phyloP scores from a whole-genome alignment of 805 yeast genomes.

The Cyberlindnera misumaiensis region DNA sequence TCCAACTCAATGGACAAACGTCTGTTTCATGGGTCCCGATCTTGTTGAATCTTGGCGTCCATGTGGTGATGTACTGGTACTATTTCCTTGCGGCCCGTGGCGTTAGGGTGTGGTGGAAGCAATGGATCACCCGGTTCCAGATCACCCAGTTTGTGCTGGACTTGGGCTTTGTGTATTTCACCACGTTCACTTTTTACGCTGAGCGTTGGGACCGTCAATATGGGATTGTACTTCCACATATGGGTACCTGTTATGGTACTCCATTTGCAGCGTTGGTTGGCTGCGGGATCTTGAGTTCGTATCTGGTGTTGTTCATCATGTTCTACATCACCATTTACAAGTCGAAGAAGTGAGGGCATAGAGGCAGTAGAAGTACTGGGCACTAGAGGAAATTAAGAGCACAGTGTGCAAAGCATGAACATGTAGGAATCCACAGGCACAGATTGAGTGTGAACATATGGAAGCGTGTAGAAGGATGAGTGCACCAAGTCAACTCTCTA shows the following conservation, averaged over 20 bases:
- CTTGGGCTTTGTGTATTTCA: constrained; percentile 69
- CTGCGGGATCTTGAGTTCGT: constrained; percentile 78
- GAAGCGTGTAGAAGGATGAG: no score
- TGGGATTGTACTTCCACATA: constrained; percentile 56
- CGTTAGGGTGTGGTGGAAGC: constrained; percentile 86
- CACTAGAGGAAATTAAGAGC: no score
- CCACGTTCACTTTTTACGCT: constrained; percentile 82
- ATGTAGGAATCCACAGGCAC: no score
- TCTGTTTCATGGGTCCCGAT: constrained; percentile 82
- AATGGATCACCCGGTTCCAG: constrained; percentile 84
- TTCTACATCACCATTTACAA: constrained; percentile 87
- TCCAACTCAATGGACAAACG: constrained; percentile 70
- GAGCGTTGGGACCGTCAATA: constrained; percentile 42
- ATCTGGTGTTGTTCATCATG: constrained; percentile 82
- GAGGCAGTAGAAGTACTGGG: no score
- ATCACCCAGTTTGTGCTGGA: constrained; percentile 73
- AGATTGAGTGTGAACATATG: no score
- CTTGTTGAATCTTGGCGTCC: constrained; percentile 66
- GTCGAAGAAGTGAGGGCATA: constrained; percentile 24
- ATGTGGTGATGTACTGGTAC: constrained; percentile 83
- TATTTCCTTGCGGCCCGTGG: constrained; percentile 80
- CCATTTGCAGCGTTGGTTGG: constrained; percentile 93
- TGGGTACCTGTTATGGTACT: constrained; percentile 85
- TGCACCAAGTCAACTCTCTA: no score
- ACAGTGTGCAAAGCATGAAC: no score